Conservation (phyloP, 108 stramenopile species). For the Phaeodactylum tricornutum region DNA sequence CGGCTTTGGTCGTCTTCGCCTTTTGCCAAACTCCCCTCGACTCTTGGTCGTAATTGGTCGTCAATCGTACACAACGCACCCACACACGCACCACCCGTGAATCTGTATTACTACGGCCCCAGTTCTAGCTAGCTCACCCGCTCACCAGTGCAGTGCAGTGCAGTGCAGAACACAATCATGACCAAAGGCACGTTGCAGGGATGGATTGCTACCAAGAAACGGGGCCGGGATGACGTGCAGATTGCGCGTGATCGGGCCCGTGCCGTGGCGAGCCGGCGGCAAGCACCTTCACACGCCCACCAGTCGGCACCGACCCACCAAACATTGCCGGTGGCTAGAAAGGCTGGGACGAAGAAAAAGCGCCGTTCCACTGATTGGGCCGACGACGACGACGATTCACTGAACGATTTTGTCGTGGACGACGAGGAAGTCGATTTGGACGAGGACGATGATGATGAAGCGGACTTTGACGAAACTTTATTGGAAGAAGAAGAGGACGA, state of each 20-base stretch:
- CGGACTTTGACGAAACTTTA: conserved; percentile 6
- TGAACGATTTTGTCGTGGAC: conserved; percentile 6
- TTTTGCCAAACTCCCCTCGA: too few relatives aligned
- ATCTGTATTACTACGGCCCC: too few relatives aligned
- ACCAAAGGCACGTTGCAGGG: too few relatives aligned
- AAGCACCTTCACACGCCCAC: conserved; percentile 1
- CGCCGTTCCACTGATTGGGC: conserved; percentile 1
- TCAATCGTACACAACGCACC: too few relatives aligned
- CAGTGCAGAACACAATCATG: too few relatives aligned
- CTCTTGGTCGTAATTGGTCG: too few relatives aligned
- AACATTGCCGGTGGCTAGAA: conserved; percentile 1
- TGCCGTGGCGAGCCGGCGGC: conserved; percentile 11
- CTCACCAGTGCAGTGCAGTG: too few relatives aligned
- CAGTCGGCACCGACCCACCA: conserved; percentile 13
- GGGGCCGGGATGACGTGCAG: conserved; percentile 42
- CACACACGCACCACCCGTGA: too few relatives aligned
- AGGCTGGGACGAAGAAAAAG: conserved; percentile 7
- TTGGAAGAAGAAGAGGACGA: neutral
- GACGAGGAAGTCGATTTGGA: conserved; percentile 15
- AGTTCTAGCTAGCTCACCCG: too few relatives aligned
- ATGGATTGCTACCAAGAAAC: conserved; percentile 58
- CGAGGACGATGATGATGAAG: conserved; percentile 10
- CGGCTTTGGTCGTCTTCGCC: too few relatives aligned
- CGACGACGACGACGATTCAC: conserved; percentile 9
- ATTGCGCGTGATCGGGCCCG: conserved; percentile 21